phyloP scores from a whole-genome alignment of 2,329 filamentous ascomycete species.

The Paraphaeosphaeria sporulosa region DNA sequence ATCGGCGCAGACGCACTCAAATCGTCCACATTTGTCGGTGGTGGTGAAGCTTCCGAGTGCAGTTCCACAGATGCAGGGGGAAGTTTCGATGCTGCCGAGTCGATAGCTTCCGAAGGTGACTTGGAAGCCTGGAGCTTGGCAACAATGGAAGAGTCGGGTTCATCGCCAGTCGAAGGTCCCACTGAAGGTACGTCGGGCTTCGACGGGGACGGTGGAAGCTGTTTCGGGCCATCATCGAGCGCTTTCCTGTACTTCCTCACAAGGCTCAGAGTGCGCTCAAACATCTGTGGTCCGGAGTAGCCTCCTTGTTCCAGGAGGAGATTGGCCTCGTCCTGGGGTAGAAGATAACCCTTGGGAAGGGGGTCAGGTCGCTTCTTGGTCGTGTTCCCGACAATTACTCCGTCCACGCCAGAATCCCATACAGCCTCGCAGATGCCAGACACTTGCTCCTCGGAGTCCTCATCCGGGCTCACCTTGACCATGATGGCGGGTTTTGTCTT shows the following conservation, averaged over 20 bases:
- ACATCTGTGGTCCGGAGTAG: conserved; percentile 90
- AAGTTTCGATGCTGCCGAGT: conserved; percentile 9
- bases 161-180: conserved; percentile 21
- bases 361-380: conserved; percentile 82
- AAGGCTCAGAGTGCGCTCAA: conserved; percentile 77
- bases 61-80: conserved; percentile 27
- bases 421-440: conserved; percentile 78
- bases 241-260: conserved; percentile 76
- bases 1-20: conserved; percentile 38
- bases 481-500: conserved; percentile 82
- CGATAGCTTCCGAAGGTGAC: conserved; percentile 12
- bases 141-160: conserved; percentile 22
- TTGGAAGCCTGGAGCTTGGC: conserved; percentile 24
- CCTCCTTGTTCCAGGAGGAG: conserved; percentile 81
- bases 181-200: conserved; percentile 17
- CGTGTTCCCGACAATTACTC: conserved; percentile 96
- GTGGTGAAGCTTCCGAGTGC: conserved; percentile 25
- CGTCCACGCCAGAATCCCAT: conserved; percentile 79
- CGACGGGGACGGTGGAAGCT: conserved; percentile 17
- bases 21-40: conserved; percentile 40
- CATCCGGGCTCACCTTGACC: conserved; percentile 98
- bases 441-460: conserved; percentile 85
- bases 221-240: conserved; percentile 55
- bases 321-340: conserved; percentile 71
- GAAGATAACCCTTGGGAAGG: conserved; percentile 69